These are phyloP conservation scores for Pyrus bretschneideri DNA, from an alignment of 306 rosid species.

Conservation along the genomic window DNA sequence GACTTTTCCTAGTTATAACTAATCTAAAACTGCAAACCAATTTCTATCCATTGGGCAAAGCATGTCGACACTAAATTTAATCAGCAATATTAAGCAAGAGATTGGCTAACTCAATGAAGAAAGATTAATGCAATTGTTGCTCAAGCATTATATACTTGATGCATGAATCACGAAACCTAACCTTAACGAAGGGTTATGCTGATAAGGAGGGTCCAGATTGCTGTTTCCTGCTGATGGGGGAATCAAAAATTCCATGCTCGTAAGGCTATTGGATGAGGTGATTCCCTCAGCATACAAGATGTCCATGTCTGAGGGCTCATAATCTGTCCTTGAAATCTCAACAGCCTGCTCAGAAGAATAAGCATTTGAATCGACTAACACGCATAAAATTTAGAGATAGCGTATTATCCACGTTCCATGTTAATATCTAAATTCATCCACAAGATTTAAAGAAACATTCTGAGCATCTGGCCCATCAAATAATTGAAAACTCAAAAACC, in stretches of 20 bases:
- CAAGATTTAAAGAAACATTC: not conserved
- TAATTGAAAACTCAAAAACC: not conserved
- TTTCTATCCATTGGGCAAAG: not conserved
- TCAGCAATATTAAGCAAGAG: not conserved
- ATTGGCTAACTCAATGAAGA: not conserved
- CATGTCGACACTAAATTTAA: not conserved
- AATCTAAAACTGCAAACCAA: not conserved
- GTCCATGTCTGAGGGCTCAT: conserved; percentile 60
- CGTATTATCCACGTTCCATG: conserved; percentile 1
- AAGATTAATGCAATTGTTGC: not conserved
- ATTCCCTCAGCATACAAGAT: conserved; percentile 77
- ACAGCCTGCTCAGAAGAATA: conserved; percentile 41
- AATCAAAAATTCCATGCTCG: conserved; percentile 53
- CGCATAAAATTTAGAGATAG: not conserved
- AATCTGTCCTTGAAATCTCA: conserved; percentile 56
- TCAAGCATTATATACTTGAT: not conserved
- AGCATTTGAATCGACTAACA: not conserved
- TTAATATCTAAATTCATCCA: conserved; percentile 11
- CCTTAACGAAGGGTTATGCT: conserved; percentile 43
- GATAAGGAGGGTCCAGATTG: conserved; percentile 26
- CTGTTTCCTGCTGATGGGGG: conserved; percentile 29
- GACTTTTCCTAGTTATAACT: not conserved
- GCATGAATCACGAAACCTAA: conserved; percentile 12
- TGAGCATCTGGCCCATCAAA: not conserved
- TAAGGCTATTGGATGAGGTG: conserved; percentile 44